Base-by-base conservation (phyloP, 2,329 filamentous ascomycete species). In the Exophiala mesophila region DNA sequence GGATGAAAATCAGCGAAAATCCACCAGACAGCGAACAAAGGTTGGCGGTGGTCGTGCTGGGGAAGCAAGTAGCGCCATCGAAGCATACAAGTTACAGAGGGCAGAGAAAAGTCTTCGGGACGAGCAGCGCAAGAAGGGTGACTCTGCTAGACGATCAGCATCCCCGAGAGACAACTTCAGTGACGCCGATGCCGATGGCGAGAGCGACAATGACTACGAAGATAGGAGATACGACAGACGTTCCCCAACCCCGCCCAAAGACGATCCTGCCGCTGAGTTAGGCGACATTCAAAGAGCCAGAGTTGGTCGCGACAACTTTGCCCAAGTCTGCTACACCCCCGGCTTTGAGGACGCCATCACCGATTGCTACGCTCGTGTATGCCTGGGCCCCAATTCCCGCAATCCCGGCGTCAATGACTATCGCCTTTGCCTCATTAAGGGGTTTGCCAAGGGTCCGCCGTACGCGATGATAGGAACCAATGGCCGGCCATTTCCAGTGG, bases 261-360 rank as follows among this genome's bases (percentile, higher is more conserved):
- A 86, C 47, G 78, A 82, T 30, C 78, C 79, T 10, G 82, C 81
- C 18, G 80, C 85, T 2, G 80, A 84, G 24, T 70, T 95, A 15
- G 76, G 75, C n/a, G 88, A 97, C 62, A 80, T 90, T 52, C 85
- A 97, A 59, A 80, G 86, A 37, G 79, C 90, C 39, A 80, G 88
- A 44, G 77, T 98, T 45, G 87, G 89, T 36, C 80, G 92, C 49
- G 84, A 78, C 54, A 85, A 88, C 58, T 95, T 98, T 62, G 83
- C 85, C 5, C 81, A 90, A 58, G 84, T 95, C 41, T 96, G 88
- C 72, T 95, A 94, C 69, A 90, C 89, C 55, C 92, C 92, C 8
- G 83, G 83, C 3, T 96, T 98, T 54, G 85, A 94, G 42, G 70
- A 84, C 6, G 76, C 84, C 20, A 85, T 96, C 57, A 79, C 73